Evolutionary conservation across 1,284 basidiomycete species (phyloP).

Genomic region (Gymnopus androsaceus): DNA sequence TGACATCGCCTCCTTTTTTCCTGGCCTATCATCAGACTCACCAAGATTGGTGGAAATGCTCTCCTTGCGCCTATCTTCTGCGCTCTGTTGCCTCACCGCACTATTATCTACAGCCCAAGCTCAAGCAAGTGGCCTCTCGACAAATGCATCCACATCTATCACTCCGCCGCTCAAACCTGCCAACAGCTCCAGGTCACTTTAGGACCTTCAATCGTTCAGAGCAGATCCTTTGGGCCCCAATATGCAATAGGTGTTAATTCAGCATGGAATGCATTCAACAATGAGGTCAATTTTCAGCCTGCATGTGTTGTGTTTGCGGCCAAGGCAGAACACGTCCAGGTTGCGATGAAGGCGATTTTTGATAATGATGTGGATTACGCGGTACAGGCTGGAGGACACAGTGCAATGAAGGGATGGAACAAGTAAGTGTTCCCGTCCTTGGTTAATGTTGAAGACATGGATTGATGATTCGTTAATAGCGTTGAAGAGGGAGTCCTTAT

Average conservation of each 20-base stretch:
- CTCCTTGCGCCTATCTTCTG: background rate
- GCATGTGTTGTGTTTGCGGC: slow-evolving; percentile 24
- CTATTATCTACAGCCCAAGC: background rate
- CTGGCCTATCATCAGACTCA: no score
- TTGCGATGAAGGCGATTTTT: slow-evolving; percentile 33
- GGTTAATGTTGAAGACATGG: background rate
- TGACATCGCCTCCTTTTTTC: no score
- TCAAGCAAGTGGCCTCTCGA: background rate
- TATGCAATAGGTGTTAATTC: background rate
- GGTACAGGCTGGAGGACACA: slow-evolving; percentile 40
- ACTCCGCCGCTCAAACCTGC: background rate
- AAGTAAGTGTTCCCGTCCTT: slow-evolving; percentile 34
- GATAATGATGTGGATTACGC: slow-evolving; percentile 34
- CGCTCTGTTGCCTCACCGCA: background rate
- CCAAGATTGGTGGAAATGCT: no score
- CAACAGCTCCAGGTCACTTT: background rate
- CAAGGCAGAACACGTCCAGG: slow-evolving; percentile 18
- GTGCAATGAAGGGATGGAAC: slow-evolving; percentile 41
- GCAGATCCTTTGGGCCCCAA: background rate
- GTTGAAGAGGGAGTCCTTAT: slow-evolving; percentile 40
- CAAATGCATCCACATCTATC: background rate
- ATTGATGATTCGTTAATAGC: slow-evolving; percentile 11
- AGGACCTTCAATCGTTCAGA: slow-evolving; percentile 7
- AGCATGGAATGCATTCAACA: slow-evolving; percentile 10
- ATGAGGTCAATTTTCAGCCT: slow-evolving; percentile 9